A percentile compares a stretch with the other conserved stretches of the same genome.
These are phyloP conservation scores for Fusarium redolens DNA, from an alignment of 2,329 filamentous ascomycete genomes.

Conservation along the genomic window DNA sequence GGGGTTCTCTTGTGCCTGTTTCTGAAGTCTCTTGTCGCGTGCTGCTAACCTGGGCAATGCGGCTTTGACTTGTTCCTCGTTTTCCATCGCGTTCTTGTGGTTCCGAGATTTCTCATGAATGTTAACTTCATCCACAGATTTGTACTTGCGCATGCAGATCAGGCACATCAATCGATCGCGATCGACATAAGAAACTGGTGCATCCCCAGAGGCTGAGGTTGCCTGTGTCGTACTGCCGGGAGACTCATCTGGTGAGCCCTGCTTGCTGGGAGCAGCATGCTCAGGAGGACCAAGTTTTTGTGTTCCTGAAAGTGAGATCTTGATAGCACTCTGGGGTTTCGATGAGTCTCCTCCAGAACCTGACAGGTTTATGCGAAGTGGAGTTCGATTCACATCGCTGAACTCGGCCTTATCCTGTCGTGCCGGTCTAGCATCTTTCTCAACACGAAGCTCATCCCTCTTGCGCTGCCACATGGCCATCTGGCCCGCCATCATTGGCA, in stretches of 20 bases:
- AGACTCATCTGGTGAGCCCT: conserved; percentile 19
- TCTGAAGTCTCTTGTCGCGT: conserved; percentile 52
- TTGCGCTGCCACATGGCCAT: conserved; percentile 60
- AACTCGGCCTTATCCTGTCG: conserved; percentile 10
- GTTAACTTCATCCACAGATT: conserved; percentile 55
- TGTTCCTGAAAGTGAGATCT: conserved; percentile 49
- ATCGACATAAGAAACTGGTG: conserved; percentile 67
- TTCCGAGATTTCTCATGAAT: conserved; percentile 58
- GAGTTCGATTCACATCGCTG: conserved; percentile 34
- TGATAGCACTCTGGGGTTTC: conserved; percentile 44
- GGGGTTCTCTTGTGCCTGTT: conserved; percentile 43
- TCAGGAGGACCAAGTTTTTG: conserved; percentile 32
- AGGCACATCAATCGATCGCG: conserved; percentile 59
- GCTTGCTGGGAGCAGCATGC: conserved; percentile 9
- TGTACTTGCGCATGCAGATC: conserved; percentile 61
- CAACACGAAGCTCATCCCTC: conserved; percentile 54
- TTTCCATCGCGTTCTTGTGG: conserved; percentile 54
- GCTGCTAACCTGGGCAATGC: conserved; percentile 55
- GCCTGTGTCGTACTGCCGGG: conserved; percentile 1
- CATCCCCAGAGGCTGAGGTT: conserved; percentile 3
- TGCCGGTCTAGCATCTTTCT: conserved; percentile 11
- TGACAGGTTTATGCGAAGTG: conserved; percentile 38
- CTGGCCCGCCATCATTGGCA: conserved; percentile 58
- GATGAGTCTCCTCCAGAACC: conserved; percentile 26
- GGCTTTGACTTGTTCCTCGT: conserved; percentile 61